phyloP scores from a whole-genome alignment of 2,329 filamentous ascomycete genomes.

The Elsinoe ampelina region DNA sequence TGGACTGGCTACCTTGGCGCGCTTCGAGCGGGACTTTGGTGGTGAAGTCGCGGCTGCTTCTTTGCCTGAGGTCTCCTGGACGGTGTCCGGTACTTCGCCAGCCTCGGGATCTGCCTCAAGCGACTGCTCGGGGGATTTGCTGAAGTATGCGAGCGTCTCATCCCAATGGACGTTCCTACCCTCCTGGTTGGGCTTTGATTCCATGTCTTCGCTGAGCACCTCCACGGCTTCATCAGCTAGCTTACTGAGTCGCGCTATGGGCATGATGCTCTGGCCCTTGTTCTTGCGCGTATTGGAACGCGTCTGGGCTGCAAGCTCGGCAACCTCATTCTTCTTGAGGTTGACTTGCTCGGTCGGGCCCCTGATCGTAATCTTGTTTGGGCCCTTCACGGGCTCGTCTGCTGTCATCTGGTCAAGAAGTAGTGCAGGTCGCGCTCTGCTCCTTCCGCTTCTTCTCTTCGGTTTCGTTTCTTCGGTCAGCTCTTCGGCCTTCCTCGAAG shows the following conservation, averaged over 20 bases:
- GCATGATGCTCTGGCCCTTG: constrained; percentile 38
- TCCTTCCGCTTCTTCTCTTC: constrained; percentile 10
- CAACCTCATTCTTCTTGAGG: constrained; percentile 41
- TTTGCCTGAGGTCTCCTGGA: not conserved
- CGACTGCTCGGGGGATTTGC: constrained; percentile 26
- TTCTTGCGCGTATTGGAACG: constrained; percentile 43
- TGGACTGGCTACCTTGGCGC: not conserved
- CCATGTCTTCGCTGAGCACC: constrained; percentile 6
- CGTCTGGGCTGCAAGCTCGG: constrained; percentile 38
- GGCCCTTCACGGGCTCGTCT: constrained; percentile 17
- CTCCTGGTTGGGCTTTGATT: constrained; percentile 19
- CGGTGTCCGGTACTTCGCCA: not conserved
- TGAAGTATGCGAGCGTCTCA: constrained; percentile 37
- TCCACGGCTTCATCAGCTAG: constrained; percentile 27
- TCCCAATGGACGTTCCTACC: constrained; percentile 36
- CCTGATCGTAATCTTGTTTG: constrained; percentile 37
- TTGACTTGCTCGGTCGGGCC: constrained; percentile 35
- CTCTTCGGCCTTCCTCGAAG: constrained; percentile 15
- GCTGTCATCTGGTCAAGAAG: constrained; percentile 10
- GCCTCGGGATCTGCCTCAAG: constrained; percentile 7
- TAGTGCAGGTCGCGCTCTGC: constrained; percentile 7
- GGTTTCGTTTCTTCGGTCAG: not conserved
- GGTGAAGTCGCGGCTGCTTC: not conserved
- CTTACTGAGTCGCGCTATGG: constrained; percentile 35
- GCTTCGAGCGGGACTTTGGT: constrained; percentile 1